Evolutionary conservation across 164 flowering plant genomes (phyloP), one percentile per base, ranked within the genome.

Genomic region (Protea cynaroides): DNA sequence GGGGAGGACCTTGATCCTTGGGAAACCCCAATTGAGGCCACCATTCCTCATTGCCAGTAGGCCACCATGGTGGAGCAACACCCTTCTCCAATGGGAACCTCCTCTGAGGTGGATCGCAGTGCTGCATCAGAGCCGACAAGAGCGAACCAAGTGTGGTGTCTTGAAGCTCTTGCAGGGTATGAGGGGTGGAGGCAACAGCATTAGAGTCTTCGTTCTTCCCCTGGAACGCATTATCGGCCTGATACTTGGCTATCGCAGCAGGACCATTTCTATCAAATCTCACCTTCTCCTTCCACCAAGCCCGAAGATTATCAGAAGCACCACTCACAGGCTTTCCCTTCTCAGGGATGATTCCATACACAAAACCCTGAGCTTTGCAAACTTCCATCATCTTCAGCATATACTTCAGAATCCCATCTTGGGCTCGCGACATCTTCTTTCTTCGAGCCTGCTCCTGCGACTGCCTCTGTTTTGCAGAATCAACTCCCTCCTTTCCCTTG

Each of bases 361-460:
- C 96, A 53, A 90, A 90, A 0, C 96, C 96, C 66, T 86, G 97
- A 46, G 94, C 97, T 56, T 90, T 86, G 52, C 97, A 90, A 11
- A 88, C 90, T 62, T 90, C 97, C 94, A 88, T 90, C 94, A 88
- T 86, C 78, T 88, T 90, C 62, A 89, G 34, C 96, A 89, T 88
- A 71, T 90, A 90, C 25, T 86, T 87, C 63, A 90, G 71, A 61
- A 90, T 87, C 62, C 91, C 93, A 70, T 90, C 97, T 65, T 90
- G 94, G 0, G 94, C 97, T 56, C 97, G 69, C 0, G 97, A 90
- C 97, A 90, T 90, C 72, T 90, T 90, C 76, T 86, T 90, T 75
- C 92, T 80, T 61, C 92, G 74, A 0, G 94, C 96, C 76, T 90
- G 96, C 72, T 89, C 87, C 49, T 79, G 84, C 0, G 86, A 79